Evolutionary conservation across 768 basidiomycete species (phyloP), one percentile per base, ranked within the genome.

Genomic region (Trametes sanguinea): DNA sequence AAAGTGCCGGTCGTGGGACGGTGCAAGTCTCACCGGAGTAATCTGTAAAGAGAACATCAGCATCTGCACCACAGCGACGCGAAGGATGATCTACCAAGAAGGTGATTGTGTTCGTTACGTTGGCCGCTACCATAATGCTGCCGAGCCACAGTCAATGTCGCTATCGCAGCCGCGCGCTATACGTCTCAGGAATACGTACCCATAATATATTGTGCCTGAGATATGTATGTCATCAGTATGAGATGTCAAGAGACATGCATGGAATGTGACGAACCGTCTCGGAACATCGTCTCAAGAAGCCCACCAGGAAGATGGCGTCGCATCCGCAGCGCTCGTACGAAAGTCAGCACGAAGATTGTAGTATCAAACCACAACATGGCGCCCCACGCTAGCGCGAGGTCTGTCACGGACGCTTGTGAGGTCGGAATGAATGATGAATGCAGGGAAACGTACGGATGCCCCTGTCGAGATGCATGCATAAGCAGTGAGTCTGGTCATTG

Each of bases 341-440:
- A 44, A 4, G 65, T 67, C 39, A 64, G 22, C 6, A 56, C 29
- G n/a, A 67, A 63, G 39, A 67, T 55, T 11, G 60, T 58, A 7
- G 62, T 64, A 44, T 67, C 65, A 47, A 64, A 67, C 55, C 51
- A 61, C 10, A 67, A 44, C 60, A 67, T 59, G 11, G 62, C 51
- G 10, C 32, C n/a, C 65, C 65, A 66, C 1, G 62, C 67, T 14
- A 54, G 13, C 1, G 55, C 60, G 39, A 67, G 39, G 39, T 64
- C 71, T 72, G 46, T 42, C 22, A 22, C 22, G 22, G 30, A 2
- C 17, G 29, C 32, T 6, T 16, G 37, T 39, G 7, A 50, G 33
- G 14, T n/a, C 8, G 39, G 33, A 61, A 51, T 43, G 54, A 50
- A 11, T 10, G 29, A 17, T 22, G 22, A 27, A 14, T 9, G 42